Conservation (phyloP, 345 rosid species). For the Firmiana major region DNA sequence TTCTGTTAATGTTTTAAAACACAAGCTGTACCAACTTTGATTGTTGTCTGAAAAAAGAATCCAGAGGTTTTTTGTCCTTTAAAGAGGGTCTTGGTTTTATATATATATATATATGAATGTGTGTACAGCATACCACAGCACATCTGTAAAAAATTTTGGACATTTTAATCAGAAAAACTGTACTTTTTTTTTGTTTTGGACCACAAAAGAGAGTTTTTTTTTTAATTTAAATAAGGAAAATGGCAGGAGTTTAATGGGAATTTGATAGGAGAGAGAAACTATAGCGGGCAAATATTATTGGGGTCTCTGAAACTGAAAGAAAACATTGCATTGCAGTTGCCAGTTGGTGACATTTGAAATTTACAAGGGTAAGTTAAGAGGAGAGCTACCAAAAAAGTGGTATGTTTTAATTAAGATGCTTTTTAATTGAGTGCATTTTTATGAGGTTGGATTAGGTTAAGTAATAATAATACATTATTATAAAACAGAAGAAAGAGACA, state of each 20-base stretch:
- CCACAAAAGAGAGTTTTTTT: neutral
- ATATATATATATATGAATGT: no score
- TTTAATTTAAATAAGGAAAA: neutral
- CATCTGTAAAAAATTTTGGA: neutral
- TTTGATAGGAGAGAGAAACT: neutral
- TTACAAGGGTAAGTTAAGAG: neutral
- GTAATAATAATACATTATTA: neutral
- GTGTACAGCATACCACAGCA: neutral
- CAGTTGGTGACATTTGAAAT: neutral
- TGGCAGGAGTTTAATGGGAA: neutral
- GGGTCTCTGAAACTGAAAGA: neutral
- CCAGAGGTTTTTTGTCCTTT: conserved; percentile 15
- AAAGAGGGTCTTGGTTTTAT: neutral
- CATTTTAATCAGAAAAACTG: neutral
- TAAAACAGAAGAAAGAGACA: neutral
- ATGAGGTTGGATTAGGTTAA: neutral
- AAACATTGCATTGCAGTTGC: neutral
- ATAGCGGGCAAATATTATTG: neutral
- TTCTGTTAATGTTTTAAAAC: neutral
- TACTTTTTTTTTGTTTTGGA: neutral
- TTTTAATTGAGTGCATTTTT: neutral
- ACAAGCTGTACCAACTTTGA: neutral
- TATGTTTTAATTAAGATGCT: neutral
- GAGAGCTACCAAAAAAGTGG: neutral
- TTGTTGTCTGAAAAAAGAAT: neutral